These are phyloP conservation scores for Phlebopus sp. DNA, from an alignment of 1,284 basidiomycete species.

Conservation along the genomic window DNA sequence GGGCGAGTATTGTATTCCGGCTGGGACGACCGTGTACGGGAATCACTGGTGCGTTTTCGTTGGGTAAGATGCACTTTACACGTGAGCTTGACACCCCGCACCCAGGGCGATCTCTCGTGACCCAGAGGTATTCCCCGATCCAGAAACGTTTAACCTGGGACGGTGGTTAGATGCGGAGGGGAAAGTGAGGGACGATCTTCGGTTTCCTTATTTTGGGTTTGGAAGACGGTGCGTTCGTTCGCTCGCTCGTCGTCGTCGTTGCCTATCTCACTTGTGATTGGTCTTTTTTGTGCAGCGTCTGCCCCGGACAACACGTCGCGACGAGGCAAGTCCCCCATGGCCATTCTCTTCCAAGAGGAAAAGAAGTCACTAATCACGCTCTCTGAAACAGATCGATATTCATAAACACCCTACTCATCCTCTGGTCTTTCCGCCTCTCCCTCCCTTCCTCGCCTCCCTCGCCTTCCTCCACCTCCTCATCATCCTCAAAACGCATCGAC, in stretches of 20 bases:
- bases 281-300: slow-evolving; percentile 7
- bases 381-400: slow-evolving; percentile 11
- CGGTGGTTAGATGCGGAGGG: slow-evolving; percentile 14
- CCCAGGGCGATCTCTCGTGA: slow-evolving; percentile 20
- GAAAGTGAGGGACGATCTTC: slow-evolving; percentile 9
- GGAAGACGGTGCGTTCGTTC: slow-evolving; percentile 7
- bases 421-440: slow-evolving; percentile 16
- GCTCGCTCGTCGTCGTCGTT: no score
- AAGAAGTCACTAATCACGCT: no score
- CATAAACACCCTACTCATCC: slow-evolving; percentile 7
- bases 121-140: slow-evolving; percentile 20
- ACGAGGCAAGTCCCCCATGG: slow-evolving; percentile 6
- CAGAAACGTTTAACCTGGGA: slow-evolving; percentile 15
- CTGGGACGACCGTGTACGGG: slow-evolving; percentile 33
- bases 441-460: no score
- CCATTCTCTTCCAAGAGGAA: not conserved
- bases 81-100: no score
- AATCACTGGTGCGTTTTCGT: slow-evolving; percentile 30
- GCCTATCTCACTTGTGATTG: no score
- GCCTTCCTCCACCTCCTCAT: no score
- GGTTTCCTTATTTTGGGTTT: slow-evolving; percentile 13
- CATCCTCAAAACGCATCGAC: slow-evolving; percentile 10
- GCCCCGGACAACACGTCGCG: slow-evolving; percentile 15
- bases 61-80: no score
- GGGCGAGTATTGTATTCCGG: slow-evolving; percentile 33